These are phyloP conservation scores for Mallotus japonicus DNA, from an alignment of 441 rosid species.

Conservation along the genomic window DNA sequence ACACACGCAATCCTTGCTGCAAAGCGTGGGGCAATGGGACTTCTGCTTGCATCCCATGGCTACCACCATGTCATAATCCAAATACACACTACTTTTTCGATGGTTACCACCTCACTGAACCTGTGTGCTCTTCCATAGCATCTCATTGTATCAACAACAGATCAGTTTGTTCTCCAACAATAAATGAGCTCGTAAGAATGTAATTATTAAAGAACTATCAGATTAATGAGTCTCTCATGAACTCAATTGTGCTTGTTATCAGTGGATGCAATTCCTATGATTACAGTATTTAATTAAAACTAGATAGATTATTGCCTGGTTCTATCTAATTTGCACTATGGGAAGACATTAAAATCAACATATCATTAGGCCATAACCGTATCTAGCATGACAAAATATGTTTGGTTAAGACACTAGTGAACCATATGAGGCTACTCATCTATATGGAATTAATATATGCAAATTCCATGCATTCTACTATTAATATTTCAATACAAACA, in stretches of 20 bases:
- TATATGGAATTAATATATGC: too few relatives aligned
- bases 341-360: too few relatives aligned
- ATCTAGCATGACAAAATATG: too few relatives aligned
- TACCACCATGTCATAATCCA: slow-evolving; percentile 28
- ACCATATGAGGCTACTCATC: too few relatives aligned
- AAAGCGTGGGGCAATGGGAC: slow-evolving; percentile 46
- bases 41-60: slow-evolving; percentile 39
- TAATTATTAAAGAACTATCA: slow-evolving; percentile 1
- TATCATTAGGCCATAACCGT: too few relatives aligned
- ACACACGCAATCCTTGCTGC: slow-evolving; percentile 47
- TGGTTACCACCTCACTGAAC: slow-evolving; percentile 43
- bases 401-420: too few relatives aligned
- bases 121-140: slow-evolving; percentile 31
- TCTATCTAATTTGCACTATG: too few relatives aligned
- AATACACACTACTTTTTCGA: slow-evolving; percentile 43
- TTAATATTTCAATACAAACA: too few relatives aligned
- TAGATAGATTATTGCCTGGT: too few relatives aligned
- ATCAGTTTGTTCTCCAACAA: slow-evolving; percentile 33
- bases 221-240: background rate
- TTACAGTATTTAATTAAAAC: too few relatives aligned
- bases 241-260: background rate
- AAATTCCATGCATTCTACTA: too few relatives aligned
- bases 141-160: slow-evolving; percentile 27
- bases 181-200: slow-evolving; percentile 24
- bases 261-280: background rate